Evolutionary conservation across 345 rosid genomes (phyloP), one percentile per base, ranked within the genome.

Genomic region (Lagerstroemia speciosa): DNA sequence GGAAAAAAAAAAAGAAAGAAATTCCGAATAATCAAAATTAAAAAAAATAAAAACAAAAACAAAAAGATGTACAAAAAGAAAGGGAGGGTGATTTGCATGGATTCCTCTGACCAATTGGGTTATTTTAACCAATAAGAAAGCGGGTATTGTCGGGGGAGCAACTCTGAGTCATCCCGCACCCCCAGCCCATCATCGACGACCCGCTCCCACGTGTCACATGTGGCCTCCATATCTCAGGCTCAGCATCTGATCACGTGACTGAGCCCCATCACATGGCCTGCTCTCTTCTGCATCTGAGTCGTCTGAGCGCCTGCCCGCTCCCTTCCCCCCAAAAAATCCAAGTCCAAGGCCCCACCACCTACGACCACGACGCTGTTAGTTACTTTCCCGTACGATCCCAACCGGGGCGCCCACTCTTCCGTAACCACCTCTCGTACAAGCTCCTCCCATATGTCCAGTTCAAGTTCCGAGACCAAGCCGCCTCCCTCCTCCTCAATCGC

Each of bases 401-500:
- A 36, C 38, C 38, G 1, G 48, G 19, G 19, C 48, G 4, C 48
- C 4, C 2, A 36, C 48, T 7, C n/a, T 20, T 31, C 66, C 62
- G 31, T 46, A 30, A 60, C 45, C 7, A 60, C 69, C 64, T 74
- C 77, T 14, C 45, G 72, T 37, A 74, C 32, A 46, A 74, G 73
- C 48, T 62, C 66, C 69, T 74, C 55, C 77, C 70, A 41, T 26
- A 74, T 65, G 65, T 41, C 37, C 73, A 57, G 34, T 48, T 70
- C 77, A 17, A 74, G 60, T 61, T 74, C 70, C 16, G 34, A 55
- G 15, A 29, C 77, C 60, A 74, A 19, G 32, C 34, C 58, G 0
- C 41, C 69, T 45, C 77, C 73, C 33, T 50, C 77, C 5, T 65
- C 77, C 65, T 57, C 68, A 19, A 65, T n/a, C 33, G 41, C 72